A percentile compares a stretch with the other conserved stretches of the same genome.
Conservation (phyloP, 345 rosid species). For the Brassica cretica region DNA sequence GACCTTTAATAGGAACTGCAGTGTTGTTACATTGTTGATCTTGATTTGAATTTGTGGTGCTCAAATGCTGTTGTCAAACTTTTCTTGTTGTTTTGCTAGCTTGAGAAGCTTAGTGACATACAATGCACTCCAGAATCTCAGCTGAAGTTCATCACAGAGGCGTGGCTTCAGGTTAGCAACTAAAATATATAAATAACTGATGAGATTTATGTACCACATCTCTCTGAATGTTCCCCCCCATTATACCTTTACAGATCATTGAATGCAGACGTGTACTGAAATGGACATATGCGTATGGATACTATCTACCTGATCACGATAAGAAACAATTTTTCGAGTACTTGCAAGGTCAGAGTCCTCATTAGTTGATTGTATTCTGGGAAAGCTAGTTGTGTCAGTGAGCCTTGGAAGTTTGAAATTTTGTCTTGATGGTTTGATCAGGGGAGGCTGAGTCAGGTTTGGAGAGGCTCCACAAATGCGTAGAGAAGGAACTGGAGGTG, state of each 20-base stretch:
- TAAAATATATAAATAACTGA: conserved; percentile 19
- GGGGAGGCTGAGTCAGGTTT: conserved; percentile 46
- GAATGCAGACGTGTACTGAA: conserved; percentile 90
- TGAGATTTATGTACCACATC: not conserved
- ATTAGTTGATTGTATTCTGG: not conserved
- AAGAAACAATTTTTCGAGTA: conserved; percentile 77
- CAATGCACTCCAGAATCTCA: conserved; percentile 75
- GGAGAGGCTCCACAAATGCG: conserved; percentile 44
- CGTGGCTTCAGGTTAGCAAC: conserved; percentile 68
- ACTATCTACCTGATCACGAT: conserved; percentile 64
- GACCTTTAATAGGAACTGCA: not conserved
- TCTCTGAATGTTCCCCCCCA: conserved; percentile 5
- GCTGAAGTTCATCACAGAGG: conserved; percentile 80
- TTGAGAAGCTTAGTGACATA: conserved; percentile 66
- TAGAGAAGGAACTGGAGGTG: conserved; percentile 29
- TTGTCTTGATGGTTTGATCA: conserved; percentile 26
- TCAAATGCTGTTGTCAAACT: conserved; percentile 17
- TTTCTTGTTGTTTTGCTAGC: conserved; percentile 41
- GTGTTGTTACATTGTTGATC: conserved; percentile 7
- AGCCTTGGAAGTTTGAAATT: conserved; percentile 4
- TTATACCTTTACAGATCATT: conserved; percentile 46
- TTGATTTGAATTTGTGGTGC: conserved; percentile 4
- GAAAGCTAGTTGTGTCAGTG: conserved; percentile 10
- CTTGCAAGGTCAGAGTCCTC: conserved; percentile 61
- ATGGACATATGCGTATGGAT: conserved; percentile 95